Conservation (phyloP, 768 basidiomycete species). For the Lentinula aciculospora region DNA sequence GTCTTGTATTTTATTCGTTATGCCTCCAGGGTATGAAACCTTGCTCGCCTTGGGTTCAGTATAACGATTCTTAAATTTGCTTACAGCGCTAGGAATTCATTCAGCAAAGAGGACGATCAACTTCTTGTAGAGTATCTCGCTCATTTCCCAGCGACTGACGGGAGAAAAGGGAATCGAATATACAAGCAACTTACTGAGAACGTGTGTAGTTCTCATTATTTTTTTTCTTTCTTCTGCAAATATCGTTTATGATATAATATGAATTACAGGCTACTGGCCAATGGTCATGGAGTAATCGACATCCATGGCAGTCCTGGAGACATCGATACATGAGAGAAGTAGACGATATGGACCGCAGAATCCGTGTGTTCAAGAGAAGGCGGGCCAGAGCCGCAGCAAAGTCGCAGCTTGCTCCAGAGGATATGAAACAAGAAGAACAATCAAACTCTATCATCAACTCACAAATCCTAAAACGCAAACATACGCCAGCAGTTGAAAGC, state of each 20-base stretch:
- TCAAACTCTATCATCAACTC: not conserved
- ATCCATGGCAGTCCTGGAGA: constrained; percentile 3
- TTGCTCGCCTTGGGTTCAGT: too few species aligned
- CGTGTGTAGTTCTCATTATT: not conserved
- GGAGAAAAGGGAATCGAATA: not conserved
- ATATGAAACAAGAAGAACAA: not conserved
- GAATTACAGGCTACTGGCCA: not conserved
- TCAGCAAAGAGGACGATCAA: not conserved
- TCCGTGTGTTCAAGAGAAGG: not conserved
- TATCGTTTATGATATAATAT: too few species aligned
- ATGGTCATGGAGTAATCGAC: constrained; percentile 1
- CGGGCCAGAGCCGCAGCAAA: too few species aligned
- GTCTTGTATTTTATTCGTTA: not conserved
- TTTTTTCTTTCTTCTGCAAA: not conserved
- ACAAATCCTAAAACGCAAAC: not conserved
- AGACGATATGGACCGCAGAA: not conserved
- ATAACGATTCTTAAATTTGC: too few species aligned
- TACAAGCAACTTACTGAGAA: not conserved
- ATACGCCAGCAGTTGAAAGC: not conserved
- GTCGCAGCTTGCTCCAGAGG: too few species aligned
- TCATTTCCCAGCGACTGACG: not conserved
- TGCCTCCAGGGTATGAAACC: not conserved
- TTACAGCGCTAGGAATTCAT: not conserved
- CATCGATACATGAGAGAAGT: not conserved
- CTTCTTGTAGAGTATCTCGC: constrained; percentile 1